phyloP scores from a whole-genome alignment of 2,329 filamentous ascomycete species.

The Phoma sp. region DNA sequence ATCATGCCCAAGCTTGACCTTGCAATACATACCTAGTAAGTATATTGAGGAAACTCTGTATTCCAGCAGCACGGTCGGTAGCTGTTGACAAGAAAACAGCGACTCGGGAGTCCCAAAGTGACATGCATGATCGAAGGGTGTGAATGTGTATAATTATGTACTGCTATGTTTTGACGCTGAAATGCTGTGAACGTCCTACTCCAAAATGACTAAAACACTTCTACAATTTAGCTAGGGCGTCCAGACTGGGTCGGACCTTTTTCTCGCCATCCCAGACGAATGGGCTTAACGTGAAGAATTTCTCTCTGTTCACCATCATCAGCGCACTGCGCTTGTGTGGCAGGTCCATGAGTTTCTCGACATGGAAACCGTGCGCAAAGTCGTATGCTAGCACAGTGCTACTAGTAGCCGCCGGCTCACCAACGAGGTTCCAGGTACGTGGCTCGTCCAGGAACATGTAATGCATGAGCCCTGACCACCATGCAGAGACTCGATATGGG shows the following conservation, averaged over 20 bases:
- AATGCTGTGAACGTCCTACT: neutral
- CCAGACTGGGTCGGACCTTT: constrained; percentile 43
- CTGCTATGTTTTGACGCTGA: neutral
- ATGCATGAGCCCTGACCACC: constrained; percentile 65
- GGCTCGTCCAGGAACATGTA: constrained; percentile 67
- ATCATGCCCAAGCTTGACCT: neutral
- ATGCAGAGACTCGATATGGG: constrained; percentile 62
- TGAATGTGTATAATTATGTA: neutral
- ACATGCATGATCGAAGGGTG: neutral
- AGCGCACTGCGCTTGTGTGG: constrained; percentile 75
- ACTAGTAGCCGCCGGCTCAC: constrained; percentile 76
- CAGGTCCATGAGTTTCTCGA: constrained; percentile 75
- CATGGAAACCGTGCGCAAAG: constrained; percentile 72
- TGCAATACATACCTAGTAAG: too few species aligned
- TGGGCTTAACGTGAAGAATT: constrained; percentile 73
- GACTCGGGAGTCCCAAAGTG: neutral
- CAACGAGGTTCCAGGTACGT: constrained; percentile 62
- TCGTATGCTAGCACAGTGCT: constrained; percentile 76
- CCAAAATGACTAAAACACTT: neutral
- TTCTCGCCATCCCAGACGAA: constrained; percentile 52
- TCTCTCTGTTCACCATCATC: constrained; percentile 68
- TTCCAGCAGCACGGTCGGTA: neutral
- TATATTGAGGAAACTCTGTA: constrained; percentile 4
- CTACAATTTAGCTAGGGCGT: constrained; percentile 43
- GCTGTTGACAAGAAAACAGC: neutral